A percentile compares a stretch with the other conserved stretches of the same genome.
phyloP scores from a whole-genome alignment of 1,284 basidiomycete genomes.

The Heterobasidion irregulare region DNA sequence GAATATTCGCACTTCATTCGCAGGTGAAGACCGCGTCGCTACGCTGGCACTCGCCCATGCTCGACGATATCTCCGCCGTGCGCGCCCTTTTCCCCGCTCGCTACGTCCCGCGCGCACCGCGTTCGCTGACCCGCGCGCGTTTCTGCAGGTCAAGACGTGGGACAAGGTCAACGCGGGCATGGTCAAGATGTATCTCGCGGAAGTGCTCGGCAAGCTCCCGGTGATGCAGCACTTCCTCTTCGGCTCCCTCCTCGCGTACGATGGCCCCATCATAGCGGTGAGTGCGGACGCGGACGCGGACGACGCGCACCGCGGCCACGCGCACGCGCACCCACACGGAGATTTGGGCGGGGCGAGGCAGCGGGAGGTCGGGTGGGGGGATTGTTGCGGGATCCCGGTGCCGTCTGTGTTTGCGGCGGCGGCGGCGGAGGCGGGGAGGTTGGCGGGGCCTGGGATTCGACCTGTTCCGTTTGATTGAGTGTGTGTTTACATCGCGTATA shows the following conservation, averaged over 20 bases:
- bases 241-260: conserved; percentile 76
- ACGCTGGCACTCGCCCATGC: conserved; percentile 98
- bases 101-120: background rate
- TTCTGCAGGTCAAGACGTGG: conserved; percentile 84
- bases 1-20: background rate
- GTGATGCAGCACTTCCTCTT: conserved; percentile 97
- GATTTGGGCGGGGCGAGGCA: conserved; percentile 43
- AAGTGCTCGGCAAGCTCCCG: conserved; percentile 92
- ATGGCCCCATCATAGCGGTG: conserved; percentile 33
- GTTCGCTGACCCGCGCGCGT: background rate
- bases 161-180: conserved; percentile 96
- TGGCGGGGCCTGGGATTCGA: conserved; percentile 57
- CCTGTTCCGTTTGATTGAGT: conserved; percentile 77
- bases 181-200: conserved; percentile 96
- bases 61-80: conserved; percentile 95
- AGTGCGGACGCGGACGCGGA: conserved; percentile 14
- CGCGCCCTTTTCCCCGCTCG: conserved; percentile 11
- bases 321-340: conserved; percentile 19
- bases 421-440: conserved; percentile 33
- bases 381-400: conserved; percentile 90
- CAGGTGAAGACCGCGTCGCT: conserved; percentile 94
- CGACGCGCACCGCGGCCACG: conserved; percentile 45
- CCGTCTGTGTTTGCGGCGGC: conserved; percentile 80
- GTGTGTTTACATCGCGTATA: too few relatives aligned
- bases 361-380: conserved; percentile 70